Percentiles rank a stretch among this genome's conserved stretches.
Evolutionary conservation across 148 eudicot genomes (phyloP).

Genomic region (Persicaria tinctoria): DNA sequence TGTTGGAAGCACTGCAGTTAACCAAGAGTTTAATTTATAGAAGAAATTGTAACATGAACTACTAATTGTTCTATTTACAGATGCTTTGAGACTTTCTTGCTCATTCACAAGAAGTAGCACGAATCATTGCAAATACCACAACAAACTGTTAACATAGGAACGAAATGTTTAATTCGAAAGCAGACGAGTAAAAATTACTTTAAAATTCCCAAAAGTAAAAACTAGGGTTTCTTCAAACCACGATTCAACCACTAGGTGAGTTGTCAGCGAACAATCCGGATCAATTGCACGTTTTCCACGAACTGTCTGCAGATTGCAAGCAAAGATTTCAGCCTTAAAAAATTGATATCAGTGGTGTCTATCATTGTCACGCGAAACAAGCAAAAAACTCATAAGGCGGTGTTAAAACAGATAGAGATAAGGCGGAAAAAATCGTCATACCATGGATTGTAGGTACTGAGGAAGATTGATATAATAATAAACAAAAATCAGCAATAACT

Average conservation of each 20-base stretch:
- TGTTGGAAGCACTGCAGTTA: neutral
- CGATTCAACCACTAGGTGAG: neutral
- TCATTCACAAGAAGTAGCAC: neutral
- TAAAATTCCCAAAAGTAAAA: neutral
- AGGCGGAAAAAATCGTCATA: too few relatives aligned
- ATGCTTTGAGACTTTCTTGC: neutral
- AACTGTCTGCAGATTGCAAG: neutral
- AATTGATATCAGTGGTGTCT: too few relatives aligned
- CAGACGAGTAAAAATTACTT: neutral
- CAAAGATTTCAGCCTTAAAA: too few relatives aligned
- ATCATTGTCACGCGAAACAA: too few relatives aligned
- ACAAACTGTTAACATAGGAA: neutral
- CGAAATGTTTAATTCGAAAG: neutral
- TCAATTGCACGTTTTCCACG: neutral
- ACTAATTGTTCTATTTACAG: neutral
- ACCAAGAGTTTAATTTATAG: neutral
- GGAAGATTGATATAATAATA: too few relatives aligned
- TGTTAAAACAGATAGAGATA: too few relatives aligned
- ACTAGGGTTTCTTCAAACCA: neutral
- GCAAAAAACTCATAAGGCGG: too few relatives aligned
- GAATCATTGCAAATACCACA: neutral
- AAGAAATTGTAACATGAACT: neutral
- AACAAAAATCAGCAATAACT: too few relatives aligned
- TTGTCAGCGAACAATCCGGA: neutral
- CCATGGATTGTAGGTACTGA: too few relatives aligned